phyloP scores from a whole-genome alignment of 331 rosid genomes.

The Rosa hybrid region DNA sequence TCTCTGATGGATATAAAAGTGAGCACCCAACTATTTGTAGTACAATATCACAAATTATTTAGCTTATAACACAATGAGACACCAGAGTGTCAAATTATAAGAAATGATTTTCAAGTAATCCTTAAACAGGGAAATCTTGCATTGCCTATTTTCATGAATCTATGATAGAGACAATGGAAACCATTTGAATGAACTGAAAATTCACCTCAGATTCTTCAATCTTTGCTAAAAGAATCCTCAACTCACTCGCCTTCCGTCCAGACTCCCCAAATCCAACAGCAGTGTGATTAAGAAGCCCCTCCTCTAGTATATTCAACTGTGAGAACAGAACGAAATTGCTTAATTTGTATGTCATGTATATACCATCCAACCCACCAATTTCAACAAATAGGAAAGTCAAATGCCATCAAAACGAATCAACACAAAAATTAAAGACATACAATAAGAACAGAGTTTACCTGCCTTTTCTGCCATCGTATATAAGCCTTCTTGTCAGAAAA shows the following conservation, averaged over 20 bases:
- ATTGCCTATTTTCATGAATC: neutral
- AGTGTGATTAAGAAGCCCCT: slow-evolving; percentile 90
- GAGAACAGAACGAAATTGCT: slow-evolving; percentile 32
- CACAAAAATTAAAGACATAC: slow-evolving; percentile 12
- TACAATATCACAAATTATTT: neutral
- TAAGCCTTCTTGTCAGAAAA: slow-evolving; percentile 97
- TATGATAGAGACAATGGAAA: slow-evolving; percentile 9
- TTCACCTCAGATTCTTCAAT: slow-evolving; percentile 96
- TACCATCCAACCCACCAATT: slow-evolving; percentile 23
- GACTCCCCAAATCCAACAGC: slow-evolving; percentile 93
- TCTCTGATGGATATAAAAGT: neutral
- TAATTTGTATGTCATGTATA: slow-evolving; percentile 15
- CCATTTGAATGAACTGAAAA: slow-evolving; percentile 22
- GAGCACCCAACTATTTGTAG: neutral
- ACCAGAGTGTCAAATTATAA: neutral
- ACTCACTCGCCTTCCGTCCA: slow-evolving; percentile 82
- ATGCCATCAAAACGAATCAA: slow-evolving; percentile 5
- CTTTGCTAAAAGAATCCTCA: slow-evolving; percentile 90
- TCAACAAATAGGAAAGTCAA: slow-evolving; percentile 24
- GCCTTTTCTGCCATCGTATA: slow-evolving; percentile 97
- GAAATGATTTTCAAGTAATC: slow-evolving; percentile 4
- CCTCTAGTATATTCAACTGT: slow-evolving; percentile 91
- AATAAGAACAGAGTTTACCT: slow-evolving; percentile 52
- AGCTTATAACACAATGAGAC: neutral
- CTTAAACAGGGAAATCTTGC: slow-evolving; percentile 24